A percentile compares a stretch with the other conserved stretches of the same genome.
These are phyloP conservation scores for Monosporascus ibericus DNA, from an alignment of 2,329 filamentous ascomycete species.

Conservation along the genomic window DNA sequence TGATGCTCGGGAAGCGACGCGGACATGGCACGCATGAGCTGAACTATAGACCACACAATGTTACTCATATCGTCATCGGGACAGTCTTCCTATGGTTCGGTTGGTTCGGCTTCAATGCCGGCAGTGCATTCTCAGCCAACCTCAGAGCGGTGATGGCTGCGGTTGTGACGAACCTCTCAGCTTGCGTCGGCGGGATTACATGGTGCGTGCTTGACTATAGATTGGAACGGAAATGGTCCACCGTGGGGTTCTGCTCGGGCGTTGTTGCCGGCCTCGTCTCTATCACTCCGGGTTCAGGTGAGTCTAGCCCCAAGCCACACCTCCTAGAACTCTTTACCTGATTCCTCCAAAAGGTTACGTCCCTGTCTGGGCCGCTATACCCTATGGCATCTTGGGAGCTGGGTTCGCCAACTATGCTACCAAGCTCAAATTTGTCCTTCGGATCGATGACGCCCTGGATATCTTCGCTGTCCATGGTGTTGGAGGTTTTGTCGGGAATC, in stretches of 20 bases:
- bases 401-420: conserved; percentile 82
- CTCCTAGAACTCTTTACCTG: not conserved
- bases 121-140: conserved; percentile 75
- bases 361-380: conserved; percentile 74
- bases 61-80: conserved; percentile 85
- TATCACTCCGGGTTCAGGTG: conserved; percentile 80
- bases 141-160: conserved; percentile 82
- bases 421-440: conserved; percentile 79
- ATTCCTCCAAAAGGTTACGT: conserved; percentile 51
- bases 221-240: conserved; percentile 86
- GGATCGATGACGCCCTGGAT: conserved; percentile 79
- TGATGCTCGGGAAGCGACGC: conserved; percentile 81
- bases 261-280: conserved; percentile 81
- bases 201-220: conserved; percentile 89
- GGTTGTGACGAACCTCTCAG: conserved; percentile 78
- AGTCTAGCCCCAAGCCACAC: conserved; percentile 9
- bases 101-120: conserved; percentile 94
- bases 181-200: conserved; percentile 77
- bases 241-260: conserved; percentile 87
- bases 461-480: conserved; percentile 81
- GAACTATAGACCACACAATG: conserved; percentile 89
- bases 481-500: conserved; percentile 72
- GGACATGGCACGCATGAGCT: conserved; percentile 83
- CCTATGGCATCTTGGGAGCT: conserved; percentile 73
- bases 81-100: conserved; percentile 94